Evolutionary conservation across 2,329 filamentous ascomycete genomes (phyloP).

Genomic region (Knoxdaviesia capensis): DNA sequence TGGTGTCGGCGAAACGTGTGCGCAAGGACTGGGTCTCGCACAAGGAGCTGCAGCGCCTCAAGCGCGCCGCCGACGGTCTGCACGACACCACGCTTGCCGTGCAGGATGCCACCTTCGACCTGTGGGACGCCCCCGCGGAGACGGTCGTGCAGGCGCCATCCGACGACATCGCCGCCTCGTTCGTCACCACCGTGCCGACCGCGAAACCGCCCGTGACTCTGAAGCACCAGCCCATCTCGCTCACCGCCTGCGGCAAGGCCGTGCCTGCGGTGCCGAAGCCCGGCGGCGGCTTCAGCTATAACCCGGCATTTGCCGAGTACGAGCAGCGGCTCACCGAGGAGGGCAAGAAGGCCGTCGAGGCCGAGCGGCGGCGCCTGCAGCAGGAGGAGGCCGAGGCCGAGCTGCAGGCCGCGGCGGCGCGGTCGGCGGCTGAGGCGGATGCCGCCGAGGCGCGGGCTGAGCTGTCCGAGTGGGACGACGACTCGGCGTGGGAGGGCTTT

Average conservation of each 20-base stretch:
- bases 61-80: slow-evolving; percentile 57
- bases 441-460: slow-evolving; percentile 48
- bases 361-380: slow-evolving; percentile 54
- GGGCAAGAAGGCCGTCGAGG: slow-evolving; percentile 58
- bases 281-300: slow-evolving; percentile 74
- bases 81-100: slow-evolving; percentile 32
- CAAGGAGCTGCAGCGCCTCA: slow-evolving; percentile 64
- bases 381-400: slow-evolving; percentile 46
- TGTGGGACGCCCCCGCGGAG: slow-evolving; percentile 38
- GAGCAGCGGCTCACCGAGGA: slow-evolving; percentile 54
- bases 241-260: slow-evolving; percentile 63
- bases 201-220: slow-evolving; percentile 58
- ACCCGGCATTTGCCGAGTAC: slow-evolving; percentile 76
- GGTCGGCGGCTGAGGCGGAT: slow-evolving; percentile 54
- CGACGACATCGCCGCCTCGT: slow-evolving; percentile 16
- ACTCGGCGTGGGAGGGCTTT: slow-evolving; percentile 79
- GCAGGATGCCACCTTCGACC: slow-evolving; percentile 52
- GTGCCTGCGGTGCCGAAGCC: slow-evolving; percentile 65
- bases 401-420: slow-evolving; percentile 45
- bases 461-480: slow-evolving; percentile 58
- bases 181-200: slow-evolving; percentile 43
- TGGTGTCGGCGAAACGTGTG: slow-evolving; percentile 54
- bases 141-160: slow-evolving; percentile 11
- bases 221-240: slow-evolving; percentile 56
- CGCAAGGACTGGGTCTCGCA: slow-evolving; percentile 64